Evolutionary conservation across 73 alveolate genomes (phyloP).

Genomic region (Uronychia binucleata): DNA sequence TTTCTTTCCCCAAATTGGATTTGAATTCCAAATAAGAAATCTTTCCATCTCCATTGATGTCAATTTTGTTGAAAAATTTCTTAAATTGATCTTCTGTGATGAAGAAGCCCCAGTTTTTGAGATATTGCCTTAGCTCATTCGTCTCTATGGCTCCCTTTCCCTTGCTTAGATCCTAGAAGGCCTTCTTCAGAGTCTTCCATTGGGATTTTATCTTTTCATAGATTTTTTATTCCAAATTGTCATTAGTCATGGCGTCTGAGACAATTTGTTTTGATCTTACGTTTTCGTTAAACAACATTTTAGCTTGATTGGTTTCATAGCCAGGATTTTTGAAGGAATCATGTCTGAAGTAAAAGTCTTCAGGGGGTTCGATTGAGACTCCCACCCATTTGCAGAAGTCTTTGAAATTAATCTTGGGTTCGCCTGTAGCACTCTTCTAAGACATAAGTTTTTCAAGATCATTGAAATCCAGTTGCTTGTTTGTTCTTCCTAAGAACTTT

Average conservation of each 20-base stretch:
- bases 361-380: conserved; percentile 37
- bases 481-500: conserved; percentile 30
- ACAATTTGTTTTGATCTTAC: neutral
- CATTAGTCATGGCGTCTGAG: neutral
- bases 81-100: conserved; percentile 46
- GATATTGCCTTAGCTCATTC: conserved; percentile 31
- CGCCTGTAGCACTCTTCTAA: conserved; percentile 16
- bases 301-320: conserved; percentile 25
- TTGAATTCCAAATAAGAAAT: conserved; percentile 62
- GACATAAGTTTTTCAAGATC: conserved; percentile 39
- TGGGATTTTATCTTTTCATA: conserved; percentile 31
- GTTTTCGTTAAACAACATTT: neutral
- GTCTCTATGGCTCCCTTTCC: conserved; percentile 57
- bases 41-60: conserved; percentile 53
- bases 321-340: conserved; percentile 42
- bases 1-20: conserved; percentile 51
- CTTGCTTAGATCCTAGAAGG: conserved; percentile 49
- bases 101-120: conserved; percentile 64
- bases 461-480: conserved; percentile 53
- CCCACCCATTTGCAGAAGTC: conserved; percentile 65
- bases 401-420: conserved; percentile 22
- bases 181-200: conserved; percentile 67
- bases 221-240: conserved; percentile 23
- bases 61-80: conserved; percentile 39
- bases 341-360: conserved; percentile 61